Conservation (phyloP, 2,329 filamentous ascomycete genomes). For the Cordyceps cateniannulata region DNA sequence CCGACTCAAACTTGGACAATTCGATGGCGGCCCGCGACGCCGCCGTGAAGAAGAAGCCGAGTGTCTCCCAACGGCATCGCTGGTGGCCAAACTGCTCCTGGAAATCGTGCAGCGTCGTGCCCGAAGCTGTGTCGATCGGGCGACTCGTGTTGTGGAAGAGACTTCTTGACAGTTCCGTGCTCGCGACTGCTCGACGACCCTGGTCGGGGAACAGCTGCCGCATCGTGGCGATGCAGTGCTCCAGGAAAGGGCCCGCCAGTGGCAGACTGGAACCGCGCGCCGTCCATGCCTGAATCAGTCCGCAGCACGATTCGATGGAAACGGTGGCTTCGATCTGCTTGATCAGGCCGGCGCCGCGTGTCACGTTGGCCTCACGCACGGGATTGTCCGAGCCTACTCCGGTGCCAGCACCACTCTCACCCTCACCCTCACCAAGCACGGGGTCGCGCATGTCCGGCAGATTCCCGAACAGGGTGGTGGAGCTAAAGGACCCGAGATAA, state of each 20-base stretch:
- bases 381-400: conserved; percentile 3
- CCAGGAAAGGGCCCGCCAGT: conserved; percentile 11
- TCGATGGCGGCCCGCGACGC: conserved; percentile 20
- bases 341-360: conserved; percentile 7
- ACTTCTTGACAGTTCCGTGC: neutral
- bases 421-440: neutral
- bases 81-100: conserved; percentile 15
- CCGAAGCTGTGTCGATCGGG: conserved; percentile 6
- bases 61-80: conserved; percentile 20
- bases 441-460: conserved; percentile 7
- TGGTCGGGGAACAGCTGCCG: conserved; percentile 8
- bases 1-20: conserved; percentile 14
- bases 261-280: conserved; percentile 11
- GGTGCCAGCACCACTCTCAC: neutral
- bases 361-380: conserved; percentile 5
- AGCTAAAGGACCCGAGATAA: conserved; percentile 14
- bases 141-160: conserved; percentile 16
- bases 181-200: neutral
- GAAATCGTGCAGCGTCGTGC: conserved; percentile 12
- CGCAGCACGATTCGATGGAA: conserved; percentile 9
- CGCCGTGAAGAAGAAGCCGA: conserved; percentile 20
- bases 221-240: conserved; percentile 6
- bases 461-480: conserved; percentile 14
- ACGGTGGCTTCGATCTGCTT: conserved; percentile 11
- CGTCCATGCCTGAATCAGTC: conserved; percentile 9